These are phyloP conservation scores for Ceriops zippeliana DNA, from an alignment of 345 rosid species.

Conservation along the genomic window DNA sequence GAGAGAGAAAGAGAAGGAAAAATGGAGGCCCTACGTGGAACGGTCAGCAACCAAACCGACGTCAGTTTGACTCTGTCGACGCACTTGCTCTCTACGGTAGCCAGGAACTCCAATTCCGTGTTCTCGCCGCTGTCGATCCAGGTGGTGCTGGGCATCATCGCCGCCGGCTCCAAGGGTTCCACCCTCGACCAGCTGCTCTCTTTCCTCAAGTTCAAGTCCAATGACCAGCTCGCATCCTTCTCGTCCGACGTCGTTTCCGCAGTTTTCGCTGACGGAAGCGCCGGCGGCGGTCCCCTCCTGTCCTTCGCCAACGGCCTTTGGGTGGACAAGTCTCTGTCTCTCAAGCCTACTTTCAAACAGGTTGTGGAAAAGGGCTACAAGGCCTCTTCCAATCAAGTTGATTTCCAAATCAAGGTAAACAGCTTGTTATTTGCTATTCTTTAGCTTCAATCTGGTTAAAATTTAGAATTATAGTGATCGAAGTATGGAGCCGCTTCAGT, in stretches of 20 bases:
- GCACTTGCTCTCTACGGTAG: too few species aligned
- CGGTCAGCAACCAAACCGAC: constrained; percentile 54
- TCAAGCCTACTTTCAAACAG: constrained; percentile 57
- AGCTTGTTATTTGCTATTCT: neutral
- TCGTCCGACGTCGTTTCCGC: constrained; percentile 56
- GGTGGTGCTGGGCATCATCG: constrained; percentile 62
- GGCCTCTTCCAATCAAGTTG: constrained; percentile 57
- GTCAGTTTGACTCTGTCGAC: constrained; percentile 40
- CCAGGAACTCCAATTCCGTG: neutral
- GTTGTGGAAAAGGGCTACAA: constrained; percentile 50
- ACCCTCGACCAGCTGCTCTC: constrained; percentile 73
- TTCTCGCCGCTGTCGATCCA: constrained; percentile 81
- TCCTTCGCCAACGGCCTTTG: constrained; percentile 63
- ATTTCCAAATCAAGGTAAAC: constrained; percentile 69
- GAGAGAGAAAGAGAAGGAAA: neutral
- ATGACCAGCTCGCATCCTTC: constrained; percentile 51
- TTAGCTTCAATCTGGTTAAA: too few species aligned
- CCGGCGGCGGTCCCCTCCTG: constrained; percentile 61
- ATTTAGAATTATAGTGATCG: neutral
- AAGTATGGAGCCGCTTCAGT: too few species aligned
- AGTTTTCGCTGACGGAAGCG: constrained; percentile 65
- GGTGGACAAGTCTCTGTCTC: constrained; percentile 58
- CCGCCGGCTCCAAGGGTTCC: constrained; percentile 60
- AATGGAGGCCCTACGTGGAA: constrained; percentile 57
- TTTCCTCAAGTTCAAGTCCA: constrained; percentile 58